Evolutionary conservation across 2,329 filamentous ascomycete species (phyloP).

Genomic region (Pseudocercospora cruenta): DNA sequence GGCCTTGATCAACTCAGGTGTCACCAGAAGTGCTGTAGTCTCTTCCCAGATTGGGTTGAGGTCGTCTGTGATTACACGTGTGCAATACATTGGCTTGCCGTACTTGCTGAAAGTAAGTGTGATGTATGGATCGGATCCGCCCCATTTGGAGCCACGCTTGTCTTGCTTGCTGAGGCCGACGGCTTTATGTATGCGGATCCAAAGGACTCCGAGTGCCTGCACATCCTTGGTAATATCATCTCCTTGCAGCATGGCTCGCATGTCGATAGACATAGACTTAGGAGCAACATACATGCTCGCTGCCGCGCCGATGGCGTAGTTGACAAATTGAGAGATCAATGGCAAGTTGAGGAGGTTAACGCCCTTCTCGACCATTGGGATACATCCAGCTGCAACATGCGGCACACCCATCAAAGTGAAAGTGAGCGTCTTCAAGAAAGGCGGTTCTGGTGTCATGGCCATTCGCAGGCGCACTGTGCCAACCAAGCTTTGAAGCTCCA

Average conservation of each 20-base stretch:
- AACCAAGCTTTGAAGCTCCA: constrained; percentile 88
- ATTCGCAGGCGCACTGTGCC: constrained; percentile 82
- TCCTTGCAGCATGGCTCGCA: constrained; percentile 86
- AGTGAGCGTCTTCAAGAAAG: constrained; percentile 87
- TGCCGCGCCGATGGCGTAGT: constrained; percentile 87
- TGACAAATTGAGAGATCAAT: constrained; percentile 93
- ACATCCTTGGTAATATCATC: constrained; percentile 92
- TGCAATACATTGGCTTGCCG: constrained; percentile 96
- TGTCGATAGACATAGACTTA: constrained; percentile 83
- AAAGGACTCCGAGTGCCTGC: constrained; percentile 83
- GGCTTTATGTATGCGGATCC: constrained; percentile 88
- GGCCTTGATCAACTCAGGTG: constrained; percentile 85
- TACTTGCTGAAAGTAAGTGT: constrained; percentile 95
- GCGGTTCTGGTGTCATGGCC: constrained; percentile 85
- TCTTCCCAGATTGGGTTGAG: constrained; percentile 93
- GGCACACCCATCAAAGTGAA: constrained; percentile 94
- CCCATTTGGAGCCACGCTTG: constrained; percentile 75
- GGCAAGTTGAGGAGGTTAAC: constrained; percentile 91
- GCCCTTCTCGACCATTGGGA: constrained; percentile 88
- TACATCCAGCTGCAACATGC: constrained; percentile 84
- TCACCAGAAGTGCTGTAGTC: constrained; percentile 81
- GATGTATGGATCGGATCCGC: constrained; percentile 93
- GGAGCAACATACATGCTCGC: constrained; percentile 92
- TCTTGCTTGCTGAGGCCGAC: constrained; percentile 91
- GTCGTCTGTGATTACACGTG: constrained; percentile 91